A percentile compares a stretch with the other conserved stretches of the same genome.
phyloP scores from a whole-genome alignment of 139 green algal species.

The Chlamydomonas sphaeroides region DNA sequence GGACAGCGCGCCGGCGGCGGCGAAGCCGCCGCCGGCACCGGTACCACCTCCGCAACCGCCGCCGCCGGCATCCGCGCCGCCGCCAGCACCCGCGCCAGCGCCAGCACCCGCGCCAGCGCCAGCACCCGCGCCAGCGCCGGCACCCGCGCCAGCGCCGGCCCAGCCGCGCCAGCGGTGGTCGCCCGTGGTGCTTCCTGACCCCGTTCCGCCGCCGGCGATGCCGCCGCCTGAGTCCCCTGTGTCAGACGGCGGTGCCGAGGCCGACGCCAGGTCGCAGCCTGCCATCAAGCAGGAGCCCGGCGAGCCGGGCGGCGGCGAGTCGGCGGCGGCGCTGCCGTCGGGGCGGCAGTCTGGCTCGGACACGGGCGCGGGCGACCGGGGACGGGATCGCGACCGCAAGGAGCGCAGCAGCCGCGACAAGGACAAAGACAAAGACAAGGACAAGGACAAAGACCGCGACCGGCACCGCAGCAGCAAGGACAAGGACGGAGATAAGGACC shows the following conservation, averaged over 20 bases:
- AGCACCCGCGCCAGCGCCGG: too few relatives aligned
- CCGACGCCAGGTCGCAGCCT: neutral
- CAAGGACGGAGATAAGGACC: constrained; percentile 20
- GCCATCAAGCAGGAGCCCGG: neutral
- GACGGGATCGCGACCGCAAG: neutral
- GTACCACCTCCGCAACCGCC: too few relatives aligned
- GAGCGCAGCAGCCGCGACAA: neutral
- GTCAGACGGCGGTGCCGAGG: neutral
- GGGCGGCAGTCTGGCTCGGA: too few relatives aligned
- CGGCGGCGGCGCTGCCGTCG: neutral
- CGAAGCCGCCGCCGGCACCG: too few relatives aligned
- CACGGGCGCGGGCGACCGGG: neutral
- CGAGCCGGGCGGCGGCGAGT: neutral
- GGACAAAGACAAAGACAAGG: neutral
- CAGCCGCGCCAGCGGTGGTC: neutral
- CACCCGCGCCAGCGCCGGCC: neutral
- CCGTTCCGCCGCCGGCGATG: too few relatives aligned
- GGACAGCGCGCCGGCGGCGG: too few relatives aligned
- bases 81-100: too few relatives aligned
- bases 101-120: neutral
- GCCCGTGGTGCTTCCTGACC: too few relatives aligned
- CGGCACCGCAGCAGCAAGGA: neutral
- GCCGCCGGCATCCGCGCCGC: too few relatives aligned
- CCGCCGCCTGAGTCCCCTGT: constrained; percentile 35
- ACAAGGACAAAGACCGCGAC: constrained; percentile 16